Percentiles rank a stretch among this genome's conserved stretches.
These are phyloP conservation scores for Gossypium thurberi DNA, from an alignment of 345 rosid species.

Conservation along the genomic window DNA sequence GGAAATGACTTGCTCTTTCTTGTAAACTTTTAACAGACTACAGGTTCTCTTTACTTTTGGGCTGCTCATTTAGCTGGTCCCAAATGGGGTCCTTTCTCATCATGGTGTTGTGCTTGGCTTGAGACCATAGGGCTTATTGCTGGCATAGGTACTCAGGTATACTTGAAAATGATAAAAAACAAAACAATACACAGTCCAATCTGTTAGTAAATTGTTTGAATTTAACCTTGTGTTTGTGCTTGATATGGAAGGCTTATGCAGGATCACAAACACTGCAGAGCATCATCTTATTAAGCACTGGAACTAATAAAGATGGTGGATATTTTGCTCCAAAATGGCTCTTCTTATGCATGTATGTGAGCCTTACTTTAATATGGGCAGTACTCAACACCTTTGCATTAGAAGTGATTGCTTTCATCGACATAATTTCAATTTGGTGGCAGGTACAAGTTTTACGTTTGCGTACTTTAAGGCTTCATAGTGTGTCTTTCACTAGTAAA, in stretches of 20 bases:
- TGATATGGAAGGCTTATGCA: slow-evolving; percentile 44
- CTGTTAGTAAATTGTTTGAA: neutral
- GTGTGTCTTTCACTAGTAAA: neutral
- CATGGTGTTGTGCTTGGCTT: slow-evolving; percentile 74
- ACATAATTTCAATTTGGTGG: slow-evolving; percentile 64
- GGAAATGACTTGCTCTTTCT: slow-evolving; percentile 3
- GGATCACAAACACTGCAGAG: slow-evolving; percentile 61
- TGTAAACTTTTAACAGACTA: slow-evolving; percentile 34
- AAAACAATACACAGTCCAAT: neutral
- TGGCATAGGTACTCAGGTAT: slow-evolving; percentile 63
- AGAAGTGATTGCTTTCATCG: slow-evolving; percentile 54
- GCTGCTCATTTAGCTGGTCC: slow-evolving; percentile 64
- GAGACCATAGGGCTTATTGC: slow-evolving; percentile 55
- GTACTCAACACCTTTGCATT: slow-evolving; percentile 52
- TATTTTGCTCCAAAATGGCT: slow-evolving; percentile 51
- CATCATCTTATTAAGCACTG: slow-evolving; percentile 46
- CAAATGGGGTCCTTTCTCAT: slow-evolving; percentile 60
- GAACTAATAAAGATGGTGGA: slow-evolving; percentile 56
- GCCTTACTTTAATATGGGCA: slow-evolving; percentile 53
- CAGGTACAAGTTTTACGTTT: slow-evolving; percentile 32
- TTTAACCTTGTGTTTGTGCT: neutral
- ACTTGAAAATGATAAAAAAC: neutral
- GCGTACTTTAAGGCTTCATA: neutral
- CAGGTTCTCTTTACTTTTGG: slow-evolving; percentile 71
- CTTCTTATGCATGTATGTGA: slow-evolving; percentile 52